phyloP scores from a whole-genome alignment of 179 eudicot genomes.

The Silene vulgaris region DNA sequence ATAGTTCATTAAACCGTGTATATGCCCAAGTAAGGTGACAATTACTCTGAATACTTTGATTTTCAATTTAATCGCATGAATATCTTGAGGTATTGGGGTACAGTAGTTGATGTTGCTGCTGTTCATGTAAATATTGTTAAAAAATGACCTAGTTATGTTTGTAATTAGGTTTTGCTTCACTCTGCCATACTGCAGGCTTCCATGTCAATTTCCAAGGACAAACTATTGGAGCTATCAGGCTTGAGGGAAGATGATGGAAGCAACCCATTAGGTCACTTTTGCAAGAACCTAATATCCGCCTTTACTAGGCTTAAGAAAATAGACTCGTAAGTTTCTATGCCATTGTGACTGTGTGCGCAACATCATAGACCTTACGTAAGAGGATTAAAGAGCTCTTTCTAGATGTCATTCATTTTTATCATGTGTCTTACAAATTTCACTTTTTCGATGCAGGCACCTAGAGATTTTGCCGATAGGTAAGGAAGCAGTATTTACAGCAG shows the following conservation, averaged over 20 bases:
- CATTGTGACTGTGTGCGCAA: background rate
- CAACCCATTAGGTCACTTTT: constrained; percentile 42
- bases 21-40: background rate
- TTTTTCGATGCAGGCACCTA: constrained; percentile 43
- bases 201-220: constrained; percentile 44
- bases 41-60: background rate
- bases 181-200: constrained; percentile 53
- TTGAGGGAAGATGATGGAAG: constrained; percentile 31
- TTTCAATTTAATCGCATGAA: background rate
- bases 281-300: constrained; percentile 58
- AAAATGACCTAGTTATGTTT: too few species aligned
- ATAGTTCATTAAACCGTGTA: background rate
- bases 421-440: background rate
- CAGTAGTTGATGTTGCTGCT: too few species aligned
- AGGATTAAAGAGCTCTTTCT: background rate
- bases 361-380: background rate
- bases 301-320: constrained; percentile 53
- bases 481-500: constrained; percentile 83
- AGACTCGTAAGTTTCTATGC: constrained; percentile 47
- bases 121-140: too few species aligned
- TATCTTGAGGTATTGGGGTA: too few species aligned
- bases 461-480: constrained; percentile 52
- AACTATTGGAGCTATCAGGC: constrained; percentile 33
- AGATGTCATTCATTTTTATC: too few species aligned
- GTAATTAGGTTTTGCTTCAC: background rate